A percentile compares a stretch with the other conserved stretches of the same genome.
phyloP scores from a whole-genome alignment of 139 green algal genomes.

The Chlamydomonas schloesseri region DNA sequence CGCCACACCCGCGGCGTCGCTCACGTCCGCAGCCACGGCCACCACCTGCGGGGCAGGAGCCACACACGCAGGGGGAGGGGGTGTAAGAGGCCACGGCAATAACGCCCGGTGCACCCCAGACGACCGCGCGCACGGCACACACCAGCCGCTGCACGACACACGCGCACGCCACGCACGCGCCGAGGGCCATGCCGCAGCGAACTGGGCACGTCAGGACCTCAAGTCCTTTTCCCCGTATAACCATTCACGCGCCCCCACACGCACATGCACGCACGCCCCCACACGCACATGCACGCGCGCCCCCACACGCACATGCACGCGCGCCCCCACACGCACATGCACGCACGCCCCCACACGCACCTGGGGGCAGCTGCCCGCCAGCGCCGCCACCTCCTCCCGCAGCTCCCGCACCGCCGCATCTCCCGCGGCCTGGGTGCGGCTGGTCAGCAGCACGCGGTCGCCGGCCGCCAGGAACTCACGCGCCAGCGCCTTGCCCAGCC shows the following conservation, averaged over 20 bases:
- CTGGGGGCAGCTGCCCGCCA: slow-evolving; percentile 23
- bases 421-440: neutral
- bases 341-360: neutral
- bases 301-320: too few species aligned
- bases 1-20: slow-evolving; percentile 57
- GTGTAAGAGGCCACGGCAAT: neutral
- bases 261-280: too few species aligned
- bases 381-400: slow-evolving; percentile 51
- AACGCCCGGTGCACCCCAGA: too few species aligned
- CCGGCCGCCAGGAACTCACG: slow-evolving; percentile 78
- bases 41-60: slow-evolving; percentile 29
- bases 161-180: too few species aligned
- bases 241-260: too few species aligned
- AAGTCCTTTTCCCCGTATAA: too few species aligned
- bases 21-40: slow-evolving; percentile 77
- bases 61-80: neutral
- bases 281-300: too few species aligned
- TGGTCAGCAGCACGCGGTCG: slow-evolving; percentile 67
- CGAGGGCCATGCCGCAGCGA: too few species aligned
- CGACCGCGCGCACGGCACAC: too few species aligned
- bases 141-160: too few species aligned
- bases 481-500: slow-evolving; percentile 88
- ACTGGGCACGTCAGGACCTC: too few species aligned
- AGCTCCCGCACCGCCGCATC: slow-evolving; percentile 18
- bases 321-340: neutral